Evolutionary conservation across 2,329 filamentous ascomycete genomes (phyloP).

Genomic region (Phialocephala subalpina): DNA sequence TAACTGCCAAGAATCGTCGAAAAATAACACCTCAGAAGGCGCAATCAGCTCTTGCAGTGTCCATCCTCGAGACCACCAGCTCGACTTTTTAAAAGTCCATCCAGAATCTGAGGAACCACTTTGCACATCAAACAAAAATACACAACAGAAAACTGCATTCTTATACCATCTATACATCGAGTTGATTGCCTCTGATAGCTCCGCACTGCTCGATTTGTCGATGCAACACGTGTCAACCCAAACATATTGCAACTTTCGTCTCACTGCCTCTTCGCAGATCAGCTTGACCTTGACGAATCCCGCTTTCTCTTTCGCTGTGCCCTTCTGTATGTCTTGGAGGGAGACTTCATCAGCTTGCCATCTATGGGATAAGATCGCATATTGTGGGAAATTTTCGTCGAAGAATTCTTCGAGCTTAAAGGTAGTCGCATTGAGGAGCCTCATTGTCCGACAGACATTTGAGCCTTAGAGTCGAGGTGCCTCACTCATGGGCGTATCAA

Average conservation of each 20-base stretch:
- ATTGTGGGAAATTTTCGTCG: slow-evolving; percentile 34
- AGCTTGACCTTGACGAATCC: slow-evolving; percentile 4
- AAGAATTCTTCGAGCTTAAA: slow-evolving; percentile 26
- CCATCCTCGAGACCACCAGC: slow-evolving; percentile 22
- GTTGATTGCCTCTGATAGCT: slow-evolving; percentile 33
- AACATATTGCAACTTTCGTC: slow-evolving; percentile 3
- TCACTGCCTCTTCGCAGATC: slow-evolving; percentile 1
- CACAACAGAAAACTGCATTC: slow-evolving; percentile 29
- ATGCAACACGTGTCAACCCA: slow-evolving; percentile 36
- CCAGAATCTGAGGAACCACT: background rate
- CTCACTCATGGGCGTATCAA: no score
- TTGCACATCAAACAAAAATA: slow-evolving; percentile 29
- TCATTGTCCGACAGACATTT: no score
- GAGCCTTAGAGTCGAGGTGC: no score
- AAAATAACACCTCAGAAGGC: slow-evolving; percentile 26
- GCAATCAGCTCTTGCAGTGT: slow-evolving; percentile 22
- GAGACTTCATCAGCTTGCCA: slow-evolving; percentile 44
- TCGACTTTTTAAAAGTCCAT: background rate
- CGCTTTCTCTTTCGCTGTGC: slow-evolving; percentile 34
- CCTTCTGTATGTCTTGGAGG: slow-evolving; percentile 35
- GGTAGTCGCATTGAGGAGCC: slow-evolving; percentile 25
- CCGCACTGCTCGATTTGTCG: slow-evolving; percentile 37
- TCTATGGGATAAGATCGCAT: slow-evolving; percentile 46
- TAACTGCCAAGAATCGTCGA: slow-evolving; percentile 20
- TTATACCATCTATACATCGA: slow-evolving; percentile 37